Percentiles rank a stretch among this genome's conserved stretches.
Evolutionary conservation across 768 basidiomycete genomes (phyloP).

Genomic region (Pleurotus tuber-regium): DNA sequence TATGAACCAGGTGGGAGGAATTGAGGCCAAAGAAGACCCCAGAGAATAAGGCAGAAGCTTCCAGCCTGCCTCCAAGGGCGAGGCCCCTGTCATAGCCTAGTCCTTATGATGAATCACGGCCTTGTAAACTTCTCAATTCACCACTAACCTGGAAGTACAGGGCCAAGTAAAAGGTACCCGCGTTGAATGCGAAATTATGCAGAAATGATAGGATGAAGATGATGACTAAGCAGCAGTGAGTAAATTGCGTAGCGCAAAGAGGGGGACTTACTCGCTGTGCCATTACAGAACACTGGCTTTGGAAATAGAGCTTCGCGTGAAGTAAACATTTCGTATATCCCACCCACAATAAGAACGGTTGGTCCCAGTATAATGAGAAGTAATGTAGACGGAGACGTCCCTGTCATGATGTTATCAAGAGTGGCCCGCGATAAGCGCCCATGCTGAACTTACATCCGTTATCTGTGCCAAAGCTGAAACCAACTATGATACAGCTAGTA

Average conservation of each 20-base stretch:
- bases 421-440: slow-evolving; percentile 6
- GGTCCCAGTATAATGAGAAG: slow-evolving; percentile 56
- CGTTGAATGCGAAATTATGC: slow-evolving; percentile 80
- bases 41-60: slow-evolving; percentile 82
- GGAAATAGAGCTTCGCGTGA: slow-evolving; percentile 74
- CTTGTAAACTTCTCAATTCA: slow-evolving; percentile 11
- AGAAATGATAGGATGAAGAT: slow-evolving; percentile 71
- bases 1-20: slow-evolving; percentile 86
- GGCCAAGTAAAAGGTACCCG: slow-evolving; percentile 85
- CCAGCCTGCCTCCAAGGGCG: slow-evolving; percentile 71
- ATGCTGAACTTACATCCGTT: slow-evolving; percentile 56
- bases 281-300: slow-evolving; percentile 54
- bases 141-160: slow-evolving; percentile 72
- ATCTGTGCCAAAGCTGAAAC: slow-evolving; percentile 73
- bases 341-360: slow-evolving; percentile 53
- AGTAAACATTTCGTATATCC: slow-evolving; percentile 66
- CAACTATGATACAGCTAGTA: slow-evolving; percentile 71
- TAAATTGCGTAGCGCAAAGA: too few species aligned
- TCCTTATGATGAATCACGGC: slow-evolving; percentile 13
- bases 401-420: slow-evolving; percentile 34
- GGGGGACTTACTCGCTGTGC: slow-evolving; percentile 54
- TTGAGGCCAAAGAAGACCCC: slow-evolving; percentile 80
- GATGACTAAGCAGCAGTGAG: slow-evolving; percentile 41
- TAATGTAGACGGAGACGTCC: slow-evolving; percentile 62
- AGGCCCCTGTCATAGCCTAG: slow-evolving; percentile 68